Conservation (phyloP, 2,329 filamentous ascomycete genomes). For the Aspergillus alliaceus region DNA sequence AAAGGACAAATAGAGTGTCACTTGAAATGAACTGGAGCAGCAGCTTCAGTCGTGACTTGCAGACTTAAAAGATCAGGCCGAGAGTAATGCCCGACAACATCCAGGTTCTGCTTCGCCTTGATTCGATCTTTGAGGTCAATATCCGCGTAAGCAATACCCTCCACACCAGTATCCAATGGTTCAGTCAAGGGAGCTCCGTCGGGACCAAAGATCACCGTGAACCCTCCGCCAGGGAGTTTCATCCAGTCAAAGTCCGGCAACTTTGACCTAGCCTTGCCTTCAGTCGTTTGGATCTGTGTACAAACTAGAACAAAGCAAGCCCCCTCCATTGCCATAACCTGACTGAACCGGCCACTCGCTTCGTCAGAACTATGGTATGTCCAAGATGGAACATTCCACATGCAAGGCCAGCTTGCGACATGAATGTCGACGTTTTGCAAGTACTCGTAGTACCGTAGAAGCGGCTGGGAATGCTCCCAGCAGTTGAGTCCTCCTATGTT, state of each 20-base stretch:
- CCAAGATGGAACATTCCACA: conserved; percentile 6
- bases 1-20: background rate
- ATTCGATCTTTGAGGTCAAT: background rate
- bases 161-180: background rate
- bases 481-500: conserved; percentile 37
- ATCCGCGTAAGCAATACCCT: background rate
- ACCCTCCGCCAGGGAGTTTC: background rate
- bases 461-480: conserved; percentile 51
- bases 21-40: background rate
- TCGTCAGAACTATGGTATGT: background rate
- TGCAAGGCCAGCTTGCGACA: conserved; percentile 46
- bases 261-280: background rate
- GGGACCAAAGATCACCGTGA: conserved; percentile 2
- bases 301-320: conserved; percentile 2
- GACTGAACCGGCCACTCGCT: background rate
- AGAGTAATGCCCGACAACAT: conserved; percentile 1
- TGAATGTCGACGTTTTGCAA: conserved; percentile 46
- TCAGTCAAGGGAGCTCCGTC: background rate
- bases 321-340: background rate
- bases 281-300: conserved; percentile 1
- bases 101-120: background rate
- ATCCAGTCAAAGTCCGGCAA: background rate
- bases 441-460: conserved; percentile 48
- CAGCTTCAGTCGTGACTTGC: background rate
- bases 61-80: background rate